A percentile compares a stretch with the other conserved stretches of the same genome.
Conservation (phyloP, 2,329 filamentous ascomycete species). For the Helotiales sp. region DNA sequence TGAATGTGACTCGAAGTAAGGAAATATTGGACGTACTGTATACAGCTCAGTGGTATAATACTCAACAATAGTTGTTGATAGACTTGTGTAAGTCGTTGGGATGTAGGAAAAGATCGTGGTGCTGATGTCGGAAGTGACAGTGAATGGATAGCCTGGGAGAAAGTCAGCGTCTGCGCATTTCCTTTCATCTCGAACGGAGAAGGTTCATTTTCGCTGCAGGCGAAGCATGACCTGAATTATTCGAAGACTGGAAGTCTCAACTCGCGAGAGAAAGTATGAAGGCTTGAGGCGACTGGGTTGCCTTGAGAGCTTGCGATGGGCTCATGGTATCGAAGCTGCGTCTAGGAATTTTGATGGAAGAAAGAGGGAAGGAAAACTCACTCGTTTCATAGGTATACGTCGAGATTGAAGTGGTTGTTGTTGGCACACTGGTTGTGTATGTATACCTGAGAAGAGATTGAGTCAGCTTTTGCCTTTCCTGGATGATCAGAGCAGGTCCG, state of each 20-base stretch:
- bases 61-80: background rate
- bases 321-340: no score
- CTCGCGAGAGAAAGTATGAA: background rate
- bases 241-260: background rate
- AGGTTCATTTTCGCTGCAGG: no score
- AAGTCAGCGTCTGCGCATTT: background rate
- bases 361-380: background rate
- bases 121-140: slow-evolving; percentile 1
- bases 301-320: no score
- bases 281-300: no score
- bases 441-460: background rate
- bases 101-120: slow-evolving; percentile 1
- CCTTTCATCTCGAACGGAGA: background rate
- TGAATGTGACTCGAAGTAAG: background rate
- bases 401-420: background rate
- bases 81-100: background rate
- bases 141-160: slow-evolving; percentile 9
- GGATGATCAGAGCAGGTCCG: no score
- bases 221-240: no score
- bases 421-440: background rate
- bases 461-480: no score
- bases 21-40: background rate
- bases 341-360: no score
- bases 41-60: background rate
- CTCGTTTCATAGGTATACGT: background rate